Evolutionary conservation across 306 rosid species (phyloP).

Genomic region (Ammopiptanthus mongolicus): DNA sequence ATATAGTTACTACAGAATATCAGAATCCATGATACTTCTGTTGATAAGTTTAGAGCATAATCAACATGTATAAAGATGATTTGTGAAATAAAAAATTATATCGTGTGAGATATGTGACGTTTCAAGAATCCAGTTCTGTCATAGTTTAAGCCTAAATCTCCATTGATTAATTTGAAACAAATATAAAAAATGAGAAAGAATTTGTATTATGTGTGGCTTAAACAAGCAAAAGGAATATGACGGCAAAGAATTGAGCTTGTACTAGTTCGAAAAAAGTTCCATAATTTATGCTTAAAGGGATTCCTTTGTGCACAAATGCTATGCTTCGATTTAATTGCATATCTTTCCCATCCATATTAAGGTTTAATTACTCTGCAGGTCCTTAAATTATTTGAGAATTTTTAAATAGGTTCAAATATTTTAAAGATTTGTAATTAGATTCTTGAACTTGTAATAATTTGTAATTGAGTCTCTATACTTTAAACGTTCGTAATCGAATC

Average conservation of each 20-base stretch:
- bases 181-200: neutral
- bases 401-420: too few species aligned
- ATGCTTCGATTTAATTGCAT: constrained; percentile 6
- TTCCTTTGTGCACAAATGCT: constrained; percentile 8
- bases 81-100: constrained; percentile 9
- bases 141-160: constrained; percentile 7
- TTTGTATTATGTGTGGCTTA: constrained; percentile 18
- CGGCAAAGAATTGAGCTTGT: constrained; percentile 34
- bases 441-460: too few species aligned
- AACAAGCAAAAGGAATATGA: constrained; percentile 21
- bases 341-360: constrained; percentile 15
- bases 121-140: constrained; percentile 39
- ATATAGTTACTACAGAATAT: neutral
- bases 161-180: constrained; percentile 17
- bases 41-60: constrained; percentile 20
- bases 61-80: neutral
- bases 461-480: too few species aligned
- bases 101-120: constrained; percentile 25
- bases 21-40: constrained; percentile 2
- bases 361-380: too few species aligned
- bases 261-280: constrained; percentile 20
- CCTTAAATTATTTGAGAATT: too few species aligned
- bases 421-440: too few species aligned
- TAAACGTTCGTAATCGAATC: too few species aligned
- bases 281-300: constrained; percentile 26